A percentile compares a stretch with the other conserved stretches of the same genome.
phyloP scores from a whole-genome alignment of 2,329 filamentous ascomycete species.

The Pseudohalonectria lignicola region DNA sequence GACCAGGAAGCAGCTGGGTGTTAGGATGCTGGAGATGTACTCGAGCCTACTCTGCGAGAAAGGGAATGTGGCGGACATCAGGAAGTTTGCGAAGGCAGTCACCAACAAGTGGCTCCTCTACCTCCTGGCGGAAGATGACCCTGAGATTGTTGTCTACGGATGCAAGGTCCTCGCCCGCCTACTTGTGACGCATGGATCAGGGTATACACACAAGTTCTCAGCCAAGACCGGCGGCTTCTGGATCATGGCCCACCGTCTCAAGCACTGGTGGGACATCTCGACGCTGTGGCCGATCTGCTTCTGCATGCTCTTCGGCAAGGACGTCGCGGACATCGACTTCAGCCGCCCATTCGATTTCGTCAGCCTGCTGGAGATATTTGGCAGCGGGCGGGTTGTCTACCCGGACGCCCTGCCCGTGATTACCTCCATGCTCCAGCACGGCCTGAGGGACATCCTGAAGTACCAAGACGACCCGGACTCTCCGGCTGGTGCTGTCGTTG shows the following conservation, averaged over 20 bases:
- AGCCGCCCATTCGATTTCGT: constrained; percentile 64
- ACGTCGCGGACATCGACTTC: constrained; percentile 65
- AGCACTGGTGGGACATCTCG: constrained; percentile 79
- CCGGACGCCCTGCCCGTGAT: constrained; percentile 74
- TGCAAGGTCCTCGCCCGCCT: constrained; percentile 76
- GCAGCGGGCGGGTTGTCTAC: constrained; percentile 55
- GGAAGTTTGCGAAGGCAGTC: constrained; percentile 86
- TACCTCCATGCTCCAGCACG: constrained; percentile 77
- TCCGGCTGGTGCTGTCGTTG: constrained; percentile 25
- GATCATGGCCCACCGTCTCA: constrained; percentile 73
- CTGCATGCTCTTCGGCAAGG: constrained; percentile 75
- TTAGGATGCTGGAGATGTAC: constrained; percentile 67
- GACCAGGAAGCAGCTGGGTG: constrained; percentile 61
- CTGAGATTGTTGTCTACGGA: constrained; percentile 70
- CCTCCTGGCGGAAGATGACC: constrained; percentile 75
- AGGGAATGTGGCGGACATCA: constrained; percentile 56
- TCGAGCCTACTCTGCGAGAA: constrained; percentile 67
- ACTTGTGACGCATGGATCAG: constrained; percentile 68
- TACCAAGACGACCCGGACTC: constrained; percentile 50
- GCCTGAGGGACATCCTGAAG: constrained; percentile 59
- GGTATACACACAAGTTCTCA: constrained; percentile 72
- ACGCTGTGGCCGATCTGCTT: constrained; percentile 82
- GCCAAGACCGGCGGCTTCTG: constrained; percentile 75
- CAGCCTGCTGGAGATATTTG: constrained; percentile 65
- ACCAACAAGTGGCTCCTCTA: constrained; percentile 97